Evolutionary conservation across 1,284 basidiomycete species (phyloP).

Genomic region (Phylloporus sp.): DNA sequence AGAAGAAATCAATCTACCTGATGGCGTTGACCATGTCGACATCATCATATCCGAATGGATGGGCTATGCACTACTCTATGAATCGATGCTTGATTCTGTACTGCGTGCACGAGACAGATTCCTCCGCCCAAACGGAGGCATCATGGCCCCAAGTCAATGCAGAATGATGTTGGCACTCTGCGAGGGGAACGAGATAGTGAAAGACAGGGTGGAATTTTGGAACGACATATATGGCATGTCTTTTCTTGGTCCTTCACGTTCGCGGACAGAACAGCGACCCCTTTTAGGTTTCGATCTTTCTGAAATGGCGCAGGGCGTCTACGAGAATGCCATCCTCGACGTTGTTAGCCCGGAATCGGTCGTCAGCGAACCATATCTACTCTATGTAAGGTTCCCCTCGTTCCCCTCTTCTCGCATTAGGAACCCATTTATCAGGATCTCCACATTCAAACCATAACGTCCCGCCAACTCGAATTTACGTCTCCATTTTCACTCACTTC

Average conservation of each 20-base stretch:
- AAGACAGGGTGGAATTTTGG: constrained; percentile 91
- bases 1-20: constrained; percentile 79
- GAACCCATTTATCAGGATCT: constrained; percentile 58
- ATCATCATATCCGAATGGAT: constrained; percentile 98
- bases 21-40: constrained; percentile 79
- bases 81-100: constrained; percentile 97
- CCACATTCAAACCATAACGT: constrained; percentile 63
- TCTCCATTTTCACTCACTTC: constrained; percentile 74
- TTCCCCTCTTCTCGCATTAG: background rate
- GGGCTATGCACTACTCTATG: constrained; percentile 93
- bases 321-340: constrained; percentile 83
- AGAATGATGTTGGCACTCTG: constrained; percentile 85
- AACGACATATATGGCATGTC: constrained; percentile 82
- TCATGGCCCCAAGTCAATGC: constrained; percentile 94
- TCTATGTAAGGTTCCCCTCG: constrained; percentile 57
- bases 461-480: constrained; percentile 79
- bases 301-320: constrained; percentile 73
- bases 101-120: constrained; percentile 87
- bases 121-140: constrained; percentile 67
- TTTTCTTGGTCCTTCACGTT: background rate
- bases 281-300: constrained; percentile 87
- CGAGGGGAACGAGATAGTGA: constrained; percentile 74
- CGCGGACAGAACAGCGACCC: too few relatives aligned
- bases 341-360: constrained; percentile 74
- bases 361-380: constrained; percentile 65